phyloP scores from a whole-genome alignment of 257 asterid species.

The Capsicum chinense region DNA sequence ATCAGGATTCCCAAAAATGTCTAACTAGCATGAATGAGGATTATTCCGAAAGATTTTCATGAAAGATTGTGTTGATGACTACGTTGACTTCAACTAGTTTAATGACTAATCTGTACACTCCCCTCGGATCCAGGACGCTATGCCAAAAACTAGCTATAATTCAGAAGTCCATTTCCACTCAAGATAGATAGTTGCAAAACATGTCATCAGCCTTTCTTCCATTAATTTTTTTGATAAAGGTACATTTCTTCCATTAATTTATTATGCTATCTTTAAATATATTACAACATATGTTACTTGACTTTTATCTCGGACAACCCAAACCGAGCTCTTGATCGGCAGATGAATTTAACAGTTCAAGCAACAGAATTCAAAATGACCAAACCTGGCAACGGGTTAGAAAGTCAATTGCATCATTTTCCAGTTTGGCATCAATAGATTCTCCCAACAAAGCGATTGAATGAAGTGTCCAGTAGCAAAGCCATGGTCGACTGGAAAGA shows the following conservation, averaged over 20 bases:
- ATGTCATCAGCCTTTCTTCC: neutral
- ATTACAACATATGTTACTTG: neutral
- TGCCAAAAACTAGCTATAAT: neutral
- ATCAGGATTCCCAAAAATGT: too few relatives aligned
- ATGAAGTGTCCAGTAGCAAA: conserved; percentile 94
- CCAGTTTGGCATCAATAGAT: conserved; percentile 59
- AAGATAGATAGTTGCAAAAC: conserved; percentile 8
- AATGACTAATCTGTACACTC: neutral
- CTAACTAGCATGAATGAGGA: too few relatives aligned
- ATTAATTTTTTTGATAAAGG: neutral
- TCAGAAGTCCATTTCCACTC: neutral
- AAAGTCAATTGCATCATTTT: conserved; percentile 65
- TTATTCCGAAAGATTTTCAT: too few relatives aligned
- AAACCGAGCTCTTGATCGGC: neutral
- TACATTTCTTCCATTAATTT: neutral
- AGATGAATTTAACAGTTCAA: neutral
- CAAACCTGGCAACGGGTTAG: conserved; percentile 82
- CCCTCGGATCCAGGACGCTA: neutral
- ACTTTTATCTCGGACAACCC: neutral
- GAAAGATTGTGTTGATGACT: neutral
- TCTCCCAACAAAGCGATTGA: conserved; percentile 86
- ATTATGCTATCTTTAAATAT: neutral
- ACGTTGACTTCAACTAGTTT: neutral
- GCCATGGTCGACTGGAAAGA: conserved; percentile 88
- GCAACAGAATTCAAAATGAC: conserved; percentile 1